Evolutionary conservation across 495 filamentous ascomycete genomes (phyloP).

Genomic region (Sordaria brevicollis): DNA sequence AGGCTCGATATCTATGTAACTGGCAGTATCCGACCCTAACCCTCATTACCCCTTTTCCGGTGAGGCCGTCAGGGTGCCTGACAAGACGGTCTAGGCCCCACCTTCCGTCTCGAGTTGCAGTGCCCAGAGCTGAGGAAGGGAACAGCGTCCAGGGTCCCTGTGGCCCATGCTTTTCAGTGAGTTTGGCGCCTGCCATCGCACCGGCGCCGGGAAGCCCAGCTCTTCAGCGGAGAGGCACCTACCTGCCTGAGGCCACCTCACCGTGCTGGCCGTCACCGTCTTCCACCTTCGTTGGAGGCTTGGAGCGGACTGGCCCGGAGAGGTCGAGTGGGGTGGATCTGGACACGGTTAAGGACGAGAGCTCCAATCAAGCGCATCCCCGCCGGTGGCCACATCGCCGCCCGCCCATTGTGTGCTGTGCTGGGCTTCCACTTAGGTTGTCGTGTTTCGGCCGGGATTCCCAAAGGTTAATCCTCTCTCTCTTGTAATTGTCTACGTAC

Average conservation of each 20-base stretch:
- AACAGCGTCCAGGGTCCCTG: neutral
- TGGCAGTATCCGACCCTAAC: neutral
- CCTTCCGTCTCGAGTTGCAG: neutral
- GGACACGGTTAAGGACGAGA: neutral
- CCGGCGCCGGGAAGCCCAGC: neutral
- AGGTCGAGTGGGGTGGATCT: neutral
- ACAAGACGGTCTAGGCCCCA: neutral
- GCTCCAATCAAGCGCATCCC: neutral
- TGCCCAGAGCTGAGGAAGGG: neutral
- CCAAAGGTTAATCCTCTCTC: neutral
- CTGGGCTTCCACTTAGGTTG: neutral
- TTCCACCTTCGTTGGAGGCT: no score
- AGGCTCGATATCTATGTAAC: neutral
- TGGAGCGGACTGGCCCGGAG: neutral
- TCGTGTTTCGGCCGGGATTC: neutral
- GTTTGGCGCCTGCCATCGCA: neutral
- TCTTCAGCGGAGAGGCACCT: neutral
- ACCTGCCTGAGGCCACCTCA: neutral
- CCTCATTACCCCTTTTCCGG: neutral
- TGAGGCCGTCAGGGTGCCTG: neutral
- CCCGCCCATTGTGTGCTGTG: neutral
- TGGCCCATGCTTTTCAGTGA: neutral
- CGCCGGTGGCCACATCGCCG: neutral
- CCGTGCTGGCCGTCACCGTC: neutral
- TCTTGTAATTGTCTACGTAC: neutral